These are phyloP conservation scores for Lentinula raphanica DNA, from an alignment of 768 basidiomycete species.

Conservation along the genomic window DNA sequence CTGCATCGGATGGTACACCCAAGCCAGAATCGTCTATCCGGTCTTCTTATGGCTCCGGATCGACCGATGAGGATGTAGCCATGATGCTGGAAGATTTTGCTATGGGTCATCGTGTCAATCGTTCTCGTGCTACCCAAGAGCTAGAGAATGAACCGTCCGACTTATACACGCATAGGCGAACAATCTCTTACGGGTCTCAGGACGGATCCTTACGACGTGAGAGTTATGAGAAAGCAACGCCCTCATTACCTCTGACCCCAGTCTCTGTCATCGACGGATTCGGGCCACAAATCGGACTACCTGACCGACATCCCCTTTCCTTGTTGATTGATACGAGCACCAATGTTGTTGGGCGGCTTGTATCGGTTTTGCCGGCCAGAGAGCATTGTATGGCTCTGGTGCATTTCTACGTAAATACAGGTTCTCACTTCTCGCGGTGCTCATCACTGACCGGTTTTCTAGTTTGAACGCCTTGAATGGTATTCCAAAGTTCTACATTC, in stretches of 20 bases:
- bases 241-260: background rate
- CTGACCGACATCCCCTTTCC: conserved; percentile 17
- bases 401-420: conserved; percentile 17
- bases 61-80: conserved; percentile 21
- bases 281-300: conserved; percentile 6
- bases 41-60: conserved; percentile 14
- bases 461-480: conserved; percentile 17
- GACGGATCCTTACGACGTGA: background rate
- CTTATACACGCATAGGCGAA: background rate
- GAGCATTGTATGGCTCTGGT: conserved; percentile 13
- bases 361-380: conserved; percentile 14
- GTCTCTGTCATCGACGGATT: background rate
- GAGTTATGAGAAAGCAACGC: background rate
- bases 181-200: background rate
- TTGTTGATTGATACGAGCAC: conserved; percentile 17
- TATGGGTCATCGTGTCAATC: conserved; percentile 14
- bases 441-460: background rate
- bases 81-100: conserved; percentile 21
- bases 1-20: background rate
- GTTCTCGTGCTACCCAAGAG: conserved; percentile 14
- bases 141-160: conserved; percentile 7
- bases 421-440: background rate
- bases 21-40: conserved; percentile 11
- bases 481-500: conserved; percentile 19
- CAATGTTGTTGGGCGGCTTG: conserved; percentile 15